These are phyloP conservation scores for Talinum fruticosum DNA, from an alignment of 148 eudicot genomes.

Conservation along the genomic window DNA sequence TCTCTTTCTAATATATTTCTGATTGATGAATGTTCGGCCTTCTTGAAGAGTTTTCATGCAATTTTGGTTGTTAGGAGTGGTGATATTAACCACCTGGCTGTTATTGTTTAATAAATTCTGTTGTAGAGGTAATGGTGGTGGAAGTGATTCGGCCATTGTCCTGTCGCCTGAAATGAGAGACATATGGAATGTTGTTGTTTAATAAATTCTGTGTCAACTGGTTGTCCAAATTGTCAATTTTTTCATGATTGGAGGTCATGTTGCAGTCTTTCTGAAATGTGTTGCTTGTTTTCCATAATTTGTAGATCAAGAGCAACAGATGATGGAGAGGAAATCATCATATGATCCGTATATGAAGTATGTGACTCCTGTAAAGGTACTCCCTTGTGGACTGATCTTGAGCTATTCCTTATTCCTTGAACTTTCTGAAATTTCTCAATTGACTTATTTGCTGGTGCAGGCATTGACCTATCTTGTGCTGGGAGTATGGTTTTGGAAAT, in stretches of 20 bases:
- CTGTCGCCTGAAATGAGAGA: no score
- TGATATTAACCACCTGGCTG: background rate
- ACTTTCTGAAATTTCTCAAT: background rate
- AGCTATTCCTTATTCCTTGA: slow-evolving; percentile 8
- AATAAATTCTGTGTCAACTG: background rate
- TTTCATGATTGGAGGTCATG: slow-evolving; percentile 3
- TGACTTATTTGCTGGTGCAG: slow-evolving; percentile 34
- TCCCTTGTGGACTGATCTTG: slow-evolving; percentile 13
- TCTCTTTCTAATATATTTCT: background rate
- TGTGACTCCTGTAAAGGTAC: slow-evolving; percentile 66
- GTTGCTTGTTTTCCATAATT: slow-evolving; percentile 18
- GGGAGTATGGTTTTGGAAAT: slow-evolving; percentile 75
- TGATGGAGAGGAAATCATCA: slow-evolving; percentile 54
- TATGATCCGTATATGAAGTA: slow-evolving; percentile 56
- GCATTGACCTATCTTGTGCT: slow-evolving; percentile 53
- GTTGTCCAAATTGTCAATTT: background rate
- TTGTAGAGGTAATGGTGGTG: no score
- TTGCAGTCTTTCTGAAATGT: background rate
- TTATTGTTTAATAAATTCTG: no score
- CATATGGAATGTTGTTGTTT: no score
- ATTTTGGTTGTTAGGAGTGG: background rate
- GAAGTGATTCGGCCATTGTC: no score
- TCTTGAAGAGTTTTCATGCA: background rate
- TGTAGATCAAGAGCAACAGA: slow-evolving; percentile 65
- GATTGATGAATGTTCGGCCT: background rate